Evolutionary conservation across 768 basidiomycete genomes (phyloP).

Genomic region (Rhodotorula graminis): DNA sequence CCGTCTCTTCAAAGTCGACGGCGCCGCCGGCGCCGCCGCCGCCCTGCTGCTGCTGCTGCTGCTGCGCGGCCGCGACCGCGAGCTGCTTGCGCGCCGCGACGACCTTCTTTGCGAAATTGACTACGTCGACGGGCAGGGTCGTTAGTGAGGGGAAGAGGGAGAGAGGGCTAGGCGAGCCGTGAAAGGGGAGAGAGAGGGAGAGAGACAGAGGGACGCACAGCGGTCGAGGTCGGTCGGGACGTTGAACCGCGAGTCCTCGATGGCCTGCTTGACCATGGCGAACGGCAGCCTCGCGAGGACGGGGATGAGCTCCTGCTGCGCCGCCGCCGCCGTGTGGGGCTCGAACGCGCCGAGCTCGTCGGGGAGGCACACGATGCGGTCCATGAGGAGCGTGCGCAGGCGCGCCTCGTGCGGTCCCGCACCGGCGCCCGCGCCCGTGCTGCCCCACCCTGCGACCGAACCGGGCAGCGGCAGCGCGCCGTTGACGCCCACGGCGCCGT

Average conservation of each 20-base stretch:
- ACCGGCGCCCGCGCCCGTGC: too few species aligned
- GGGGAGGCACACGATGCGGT: slow-evolving; percentile 2
- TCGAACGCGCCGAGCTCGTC: slow-evolving; percentile 14
- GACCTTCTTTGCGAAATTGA: slow-evolving; percentile 33
- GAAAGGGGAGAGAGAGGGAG: too few species aligned
- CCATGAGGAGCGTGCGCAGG: neutral
- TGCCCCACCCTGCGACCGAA: neutral
- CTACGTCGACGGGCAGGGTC: slow-evolving; percentile 3
- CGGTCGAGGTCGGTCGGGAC: slow-evolving; percentile 22
- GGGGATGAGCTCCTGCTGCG: slow-evolving; percentile 9
- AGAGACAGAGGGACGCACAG: slow-evolving; percentile 6
- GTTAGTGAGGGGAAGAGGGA: too few species aligned
- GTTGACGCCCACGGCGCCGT: neutral
- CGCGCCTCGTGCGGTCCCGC: neutral
- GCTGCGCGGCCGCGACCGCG: neutral
- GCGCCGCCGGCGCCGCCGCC: neutral
- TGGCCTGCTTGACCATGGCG: slow-evolving; percentile 15
- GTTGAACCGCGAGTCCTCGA: slow-evolving; percentile 6
- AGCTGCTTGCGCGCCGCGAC: slow-evolving; percentile 13
- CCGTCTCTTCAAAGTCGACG: slow-evolving; percentile 29
- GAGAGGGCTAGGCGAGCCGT: too few species aligned
- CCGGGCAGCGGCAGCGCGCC: neutral
- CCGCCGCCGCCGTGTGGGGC: neutral
- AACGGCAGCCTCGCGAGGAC: slow-evolving; percentile 23
- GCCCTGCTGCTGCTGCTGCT: neutral